Evolutionary conservation across 1,284 basidiomycete genomes (phyloP), one percentile per base, ranked within the genome.

Genomic region (Porogramme epimiltina): DNA sequence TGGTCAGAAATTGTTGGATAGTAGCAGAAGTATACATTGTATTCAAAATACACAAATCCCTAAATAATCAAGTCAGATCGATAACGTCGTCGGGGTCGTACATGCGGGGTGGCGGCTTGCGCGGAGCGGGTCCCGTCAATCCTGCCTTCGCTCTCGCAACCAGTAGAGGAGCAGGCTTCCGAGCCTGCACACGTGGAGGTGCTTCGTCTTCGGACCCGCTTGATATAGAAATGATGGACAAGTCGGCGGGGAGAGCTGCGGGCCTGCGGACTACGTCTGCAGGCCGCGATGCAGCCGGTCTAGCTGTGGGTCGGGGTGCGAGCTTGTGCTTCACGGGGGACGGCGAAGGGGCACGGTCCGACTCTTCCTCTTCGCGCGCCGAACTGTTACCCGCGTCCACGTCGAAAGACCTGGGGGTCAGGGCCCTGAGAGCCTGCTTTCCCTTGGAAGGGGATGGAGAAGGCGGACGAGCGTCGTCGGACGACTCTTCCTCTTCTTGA

Each of bases 51-150:
- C 40, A 54, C 38, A 26, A 24, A 26, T 26, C 42, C 38, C 24
- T 24, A 25, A 40, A 48, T 45, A 52, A 48, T 63, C 55, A 74
- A n/a, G 73, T 73, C 22, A 75, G 64, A 62, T 76, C 75, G 43
- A 76, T 74, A 11, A 76, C 54, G 41, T 71, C 55, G 13, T 53
- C 45, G 11, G 56, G 55, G 43, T 62, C 47, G 39, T 51, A 58
- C 8, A 33, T 39, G 10, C 46, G 44, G 9, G 48, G 58, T 2
- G 34, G 39, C 16, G 51, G 39, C 24, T 47, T 52, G 42, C 28
- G 46, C 26, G 31, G 22, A 24, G 8, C 37, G 23, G 18, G 11
- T 19, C 37, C 16, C 37, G 24, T 23, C 13, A 20, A 39, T 6
- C 44, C 37, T 36, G 46, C 42, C 34, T 52, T 53, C 11, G 53